phyloP scores from a whole-genome alignment of 169 alveolate species.

The Theileria sp. region DNA sequence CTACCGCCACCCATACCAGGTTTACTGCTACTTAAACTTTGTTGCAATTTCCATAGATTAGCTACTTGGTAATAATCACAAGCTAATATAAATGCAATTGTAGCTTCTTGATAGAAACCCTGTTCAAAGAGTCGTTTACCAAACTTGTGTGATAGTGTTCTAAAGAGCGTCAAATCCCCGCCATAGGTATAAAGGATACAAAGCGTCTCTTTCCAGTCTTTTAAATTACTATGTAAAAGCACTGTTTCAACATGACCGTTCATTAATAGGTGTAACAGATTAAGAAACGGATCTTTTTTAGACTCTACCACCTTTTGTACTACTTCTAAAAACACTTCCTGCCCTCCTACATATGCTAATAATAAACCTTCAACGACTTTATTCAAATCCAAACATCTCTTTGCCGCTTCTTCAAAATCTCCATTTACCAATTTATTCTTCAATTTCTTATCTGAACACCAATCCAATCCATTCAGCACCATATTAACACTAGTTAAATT shows the following conservation, averaged over 20 bases:
- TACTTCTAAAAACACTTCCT: conserved; percentile 65
- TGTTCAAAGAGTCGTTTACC: conserved; percentile 69
- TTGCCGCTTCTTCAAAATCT: conserved; percentile 72
- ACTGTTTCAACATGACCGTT: conserved; percentile 59
- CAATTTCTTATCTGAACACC: conserved; percentile 43
- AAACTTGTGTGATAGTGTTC: conserved; percentile 55
- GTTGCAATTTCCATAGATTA: conserved; percentile 72
- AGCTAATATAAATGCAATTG: conserved; percentile 77
- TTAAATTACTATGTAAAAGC: conserved; percentile 60
- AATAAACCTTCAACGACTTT: conserved; percentile 71
- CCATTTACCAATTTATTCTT: conserved; percentile 65
- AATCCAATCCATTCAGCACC: not conserved
- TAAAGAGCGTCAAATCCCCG: conserved; percentile 42
- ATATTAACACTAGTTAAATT: not conserved
- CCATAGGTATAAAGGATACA: conserved; percentile 67
- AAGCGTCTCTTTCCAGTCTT: conserved; percentile 72
- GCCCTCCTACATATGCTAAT: conserved; percentile 76
- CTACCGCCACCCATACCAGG: not conserved
- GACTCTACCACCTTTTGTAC: conserved; percentile 45
- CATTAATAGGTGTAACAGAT: conserved; percentile 62
- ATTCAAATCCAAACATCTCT: conserved; percentile 60
- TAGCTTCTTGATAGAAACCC: conserved; percentile 70
- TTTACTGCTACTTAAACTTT: conserved; percentile 11
- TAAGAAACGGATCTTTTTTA: conserved; percentile 61
- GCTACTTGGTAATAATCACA: conserved; percentile 73